A percentile compares a stretch with the other conserved stretches of the same genome.
These are phyloP conservation scores for Ambrosiella cleistominuta DNA, from an alignment of 2,329 filamentous ascomycete genomes.

Conservation along the genomic window DNA sequence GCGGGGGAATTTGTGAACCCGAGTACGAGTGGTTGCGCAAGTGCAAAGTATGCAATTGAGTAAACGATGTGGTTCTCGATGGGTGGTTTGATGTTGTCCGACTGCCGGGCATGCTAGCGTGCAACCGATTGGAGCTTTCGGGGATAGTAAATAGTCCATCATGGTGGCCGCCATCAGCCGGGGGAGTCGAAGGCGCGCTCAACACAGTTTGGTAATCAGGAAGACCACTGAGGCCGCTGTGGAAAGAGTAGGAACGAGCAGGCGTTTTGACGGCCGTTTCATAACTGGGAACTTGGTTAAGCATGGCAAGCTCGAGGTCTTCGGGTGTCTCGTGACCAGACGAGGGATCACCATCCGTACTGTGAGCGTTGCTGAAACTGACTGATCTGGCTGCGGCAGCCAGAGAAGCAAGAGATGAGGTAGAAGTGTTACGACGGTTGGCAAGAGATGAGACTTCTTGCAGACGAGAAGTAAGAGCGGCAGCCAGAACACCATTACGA, in stretches of 20 bases:
- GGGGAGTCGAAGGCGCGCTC: constrained; percentile 19
- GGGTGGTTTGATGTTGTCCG: constrained; percentile 11
- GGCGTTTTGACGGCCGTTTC: constrained; percentile 53
- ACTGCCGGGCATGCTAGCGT: constrained; percentile 12
- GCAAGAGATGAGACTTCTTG: constrained; percentile 47
- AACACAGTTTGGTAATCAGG: constrained; percentile 51
- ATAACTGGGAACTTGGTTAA: constrained; percentile 63
- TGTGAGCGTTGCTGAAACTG: constrained; percentile 14
- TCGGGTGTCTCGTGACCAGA: constrained; percentile 38
- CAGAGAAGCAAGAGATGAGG: constrained; percentile 25
- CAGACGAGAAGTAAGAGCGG: constrained; percentile 44
- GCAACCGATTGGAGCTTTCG: constrained; percentile 6
- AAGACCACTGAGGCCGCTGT: constrained; percentile 29
- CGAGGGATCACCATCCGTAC: constrained; percentile 28
- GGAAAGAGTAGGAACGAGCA: constrained; percentile 33
- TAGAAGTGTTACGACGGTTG: constrained; percentile 29
- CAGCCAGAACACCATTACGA: constrained; percentile 12
- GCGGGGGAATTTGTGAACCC: constrained; percentile 12
- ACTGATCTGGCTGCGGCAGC: constrained; percentile 25
- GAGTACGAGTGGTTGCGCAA: constrained; percentile 13
- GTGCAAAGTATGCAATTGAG: constrained; percentile 11
- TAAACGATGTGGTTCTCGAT: constrained; percentile 12
- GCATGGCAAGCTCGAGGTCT: constrained; percentile 39
- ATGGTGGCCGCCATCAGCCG: constrained; percentile 5
- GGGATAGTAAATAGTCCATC: constrained; percentile 12